phyloP scores from a whole-genome alignment of 2,329 filamentous ascomycete species.

The Botryotinia calthae region DNA sequence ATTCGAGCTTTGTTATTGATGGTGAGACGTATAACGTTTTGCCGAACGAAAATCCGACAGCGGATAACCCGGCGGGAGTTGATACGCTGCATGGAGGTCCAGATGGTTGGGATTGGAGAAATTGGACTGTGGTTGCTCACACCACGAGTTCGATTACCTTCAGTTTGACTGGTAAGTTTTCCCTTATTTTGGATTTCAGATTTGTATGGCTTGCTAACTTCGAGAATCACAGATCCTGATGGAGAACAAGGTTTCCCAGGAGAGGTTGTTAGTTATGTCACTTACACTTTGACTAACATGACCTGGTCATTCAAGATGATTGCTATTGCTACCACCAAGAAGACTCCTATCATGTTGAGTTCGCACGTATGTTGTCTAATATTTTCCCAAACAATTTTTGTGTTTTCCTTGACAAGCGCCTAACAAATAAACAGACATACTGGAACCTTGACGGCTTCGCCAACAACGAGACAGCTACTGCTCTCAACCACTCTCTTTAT shows the following conservation, averaged over 20 bases:
- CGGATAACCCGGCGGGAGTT: slow-evolving; percentile 50
- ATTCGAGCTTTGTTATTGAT: slow-evolving; percentile 69
- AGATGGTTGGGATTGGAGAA: slow-evolving; percentile 65
- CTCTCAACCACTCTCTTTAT: slow-evolving; percentile 69
- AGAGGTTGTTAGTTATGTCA: slow-evolving; percentile 70
- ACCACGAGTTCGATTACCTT: slow-evolving; percentile 68
- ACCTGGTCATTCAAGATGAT: slow-evolving; percentile 73
- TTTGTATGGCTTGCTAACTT: neutral
- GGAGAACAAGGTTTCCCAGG: slow-evolving; percentile 77
- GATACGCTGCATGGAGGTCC: slow-evolving; percentile 69
- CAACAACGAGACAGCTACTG: slow-evolving; percentile 64
- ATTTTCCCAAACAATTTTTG: neutral
- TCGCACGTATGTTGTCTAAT: slow-evolving; percentile 45
- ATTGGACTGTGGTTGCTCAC: slow-evolving; percentile 73
- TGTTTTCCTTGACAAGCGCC: neutral
- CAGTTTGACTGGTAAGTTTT: slow-evolving; percentile 53
- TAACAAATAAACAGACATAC: slow-evolving; percentile 56
- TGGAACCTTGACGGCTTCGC: slow-evolving; percentile 82
- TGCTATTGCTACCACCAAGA: slow-evolving; percentile 67
- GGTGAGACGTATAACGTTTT: slow-evolving; percentile 57
- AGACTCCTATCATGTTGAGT: slow-evolving; percentile 80
- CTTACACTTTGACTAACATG: slow-evolving; percentile 65
- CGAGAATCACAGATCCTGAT: slow-evolving; percentile 50
- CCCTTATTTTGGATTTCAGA: neutral
- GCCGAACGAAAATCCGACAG: slow-evolving; percentile 61